phyloP scores from a whole-genome alignment of 345 rosid genomes.

The Sonneratia alba region DNA sequence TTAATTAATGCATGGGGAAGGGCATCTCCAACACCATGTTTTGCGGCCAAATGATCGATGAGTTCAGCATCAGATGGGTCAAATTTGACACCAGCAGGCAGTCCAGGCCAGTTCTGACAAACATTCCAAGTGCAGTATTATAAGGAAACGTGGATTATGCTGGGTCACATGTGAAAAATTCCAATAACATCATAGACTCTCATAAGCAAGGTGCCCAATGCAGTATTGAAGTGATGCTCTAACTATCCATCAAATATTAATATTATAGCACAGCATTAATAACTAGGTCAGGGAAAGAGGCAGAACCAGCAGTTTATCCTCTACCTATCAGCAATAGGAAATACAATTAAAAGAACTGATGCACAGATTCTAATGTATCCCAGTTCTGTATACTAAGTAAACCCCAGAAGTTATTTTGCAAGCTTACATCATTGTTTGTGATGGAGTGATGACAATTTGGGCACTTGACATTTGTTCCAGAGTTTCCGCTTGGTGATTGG shows the following conservation, averaged over 20 bases:
- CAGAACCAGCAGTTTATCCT: background rate
- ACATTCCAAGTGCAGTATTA: background rate
- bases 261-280: background rate
- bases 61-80: constrained; percentile 81
- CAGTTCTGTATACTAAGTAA: background rate
- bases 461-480: constrained; percentile 60
- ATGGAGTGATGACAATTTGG: constrained; percentile 60
- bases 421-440: constrained; percentile 76
- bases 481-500: constrained; percentile 45
- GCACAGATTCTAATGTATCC: background rate
- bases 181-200: background rate
- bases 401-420: background rate
- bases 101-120: constrained; percentile 69
- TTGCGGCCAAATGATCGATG: constrained; percentile 49
- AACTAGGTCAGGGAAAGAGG: background rate
- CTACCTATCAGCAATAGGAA: background rate
- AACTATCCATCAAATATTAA: background rate
- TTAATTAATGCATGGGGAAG: constrained; percentile 1
- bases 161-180: background rate
- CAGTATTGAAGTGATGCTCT: background rate
- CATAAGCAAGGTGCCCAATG: background rate
- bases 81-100: constrained; percentile 90
- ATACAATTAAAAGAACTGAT: background rate
- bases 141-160: background rate
- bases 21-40: constrained; percentile 7